Conservation (phyloP, 257 asterid genomes). For the Cynanchum wilfordii region DNA sequence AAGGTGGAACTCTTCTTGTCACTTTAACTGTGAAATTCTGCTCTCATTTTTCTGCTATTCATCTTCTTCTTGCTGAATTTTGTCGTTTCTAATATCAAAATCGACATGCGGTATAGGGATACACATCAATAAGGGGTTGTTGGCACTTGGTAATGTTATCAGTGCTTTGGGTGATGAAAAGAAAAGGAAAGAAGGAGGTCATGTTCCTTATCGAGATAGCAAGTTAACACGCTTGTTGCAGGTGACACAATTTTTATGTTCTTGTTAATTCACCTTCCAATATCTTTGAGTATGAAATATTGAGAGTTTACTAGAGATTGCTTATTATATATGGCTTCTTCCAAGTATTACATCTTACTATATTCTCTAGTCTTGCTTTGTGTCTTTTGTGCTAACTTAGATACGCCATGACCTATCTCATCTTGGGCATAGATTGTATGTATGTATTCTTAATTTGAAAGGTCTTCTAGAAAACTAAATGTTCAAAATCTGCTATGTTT, state of each 20-base stretch:
- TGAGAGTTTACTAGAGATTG: background rate
- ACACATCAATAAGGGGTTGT: constrained; percentile 91
- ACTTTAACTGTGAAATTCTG: background rate
- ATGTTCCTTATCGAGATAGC: constrained; percentile 99
- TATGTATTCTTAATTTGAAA: background rate
- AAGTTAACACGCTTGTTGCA: constrained; percentile 89
- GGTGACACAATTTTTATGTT: constrained; percentile 30
- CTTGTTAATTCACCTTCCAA: constrained; percentile 1
- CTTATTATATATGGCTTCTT: background rate
- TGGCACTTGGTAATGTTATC: constrained; percentile 96
- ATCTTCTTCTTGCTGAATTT: constrained; percentile 5
- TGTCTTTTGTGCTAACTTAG: background rate
- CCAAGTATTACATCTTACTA: background rate
- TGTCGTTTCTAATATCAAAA: constrained; percentile 1
- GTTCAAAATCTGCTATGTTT: background rate
- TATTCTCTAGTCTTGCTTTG: background rate
- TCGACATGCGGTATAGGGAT: constrained; percentile 47
- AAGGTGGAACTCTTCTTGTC: background rate
- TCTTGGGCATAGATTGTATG: background rate
- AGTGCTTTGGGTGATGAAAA: constrained; percentile 97
- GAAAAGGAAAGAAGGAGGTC: constrained; percentile 95
- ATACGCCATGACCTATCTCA: background rate
- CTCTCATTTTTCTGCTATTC: background rate
- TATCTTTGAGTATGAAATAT: background rate
- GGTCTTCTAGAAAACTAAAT: background rate